Evolutionary conservation across 2,329 filamentous ascomycete species (phyloP).

Genomic region (Trichoderma sp.): DNA sequence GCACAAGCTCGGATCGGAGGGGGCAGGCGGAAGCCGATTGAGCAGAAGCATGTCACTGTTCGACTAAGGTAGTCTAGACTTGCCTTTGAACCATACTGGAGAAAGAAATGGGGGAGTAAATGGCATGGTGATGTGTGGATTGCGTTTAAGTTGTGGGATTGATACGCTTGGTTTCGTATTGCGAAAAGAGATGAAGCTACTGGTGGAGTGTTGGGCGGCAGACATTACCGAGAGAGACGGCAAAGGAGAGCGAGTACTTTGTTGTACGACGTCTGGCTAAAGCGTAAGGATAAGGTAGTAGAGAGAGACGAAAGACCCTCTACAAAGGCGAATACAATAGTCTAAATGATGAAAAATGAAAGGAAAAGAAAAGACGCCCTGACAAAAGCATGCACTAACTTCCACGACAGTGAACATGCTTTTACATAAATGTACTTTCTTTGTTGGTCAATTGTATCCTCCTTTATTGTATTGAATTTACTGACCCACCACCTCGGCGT

Average conservation of each 20-base stretch:
- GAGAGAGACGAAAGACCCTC: background rate
- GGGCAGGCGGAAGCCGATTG: background rate
- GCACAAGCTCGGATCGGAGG: constrained; percentile 12
- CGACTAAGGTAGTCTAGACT: background rate
- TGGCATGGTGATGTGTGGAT: background rate
- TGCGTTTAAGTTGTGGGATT: background rate
- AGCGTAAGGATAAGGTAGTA: background rate
- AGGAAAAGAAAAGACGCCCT: background rate
- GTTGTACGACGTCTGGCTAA: background rate
- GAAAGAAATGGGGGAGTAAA: background rate
- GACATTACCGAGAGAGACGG: background rate
- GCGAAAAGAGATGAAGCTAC: background rate
- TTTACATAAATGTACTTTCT: background rate
- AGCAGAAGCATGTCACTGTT: background rate
- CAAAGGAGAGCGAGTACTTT: background rate
- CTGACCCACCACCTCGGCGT: background rate
- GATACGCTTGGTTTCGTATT: background rate
- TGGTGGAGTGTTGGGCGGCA: background rate
- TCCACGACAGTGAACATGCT: background rate
- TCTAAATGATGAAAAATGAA: background rate
- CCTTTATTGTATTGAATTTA: too few species aligned
- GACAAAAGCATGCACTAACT: background rate
- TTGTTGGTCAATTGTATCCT: background rate
- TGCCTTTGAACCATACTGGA: background rate
- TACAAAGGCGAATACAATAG: background rate